These are phyloP conservation scores for Colletotrichum sp. DNA, from an alignment of 2,329 filamentous ascomycete genomes.

Conservation along the genomic window DNA sequence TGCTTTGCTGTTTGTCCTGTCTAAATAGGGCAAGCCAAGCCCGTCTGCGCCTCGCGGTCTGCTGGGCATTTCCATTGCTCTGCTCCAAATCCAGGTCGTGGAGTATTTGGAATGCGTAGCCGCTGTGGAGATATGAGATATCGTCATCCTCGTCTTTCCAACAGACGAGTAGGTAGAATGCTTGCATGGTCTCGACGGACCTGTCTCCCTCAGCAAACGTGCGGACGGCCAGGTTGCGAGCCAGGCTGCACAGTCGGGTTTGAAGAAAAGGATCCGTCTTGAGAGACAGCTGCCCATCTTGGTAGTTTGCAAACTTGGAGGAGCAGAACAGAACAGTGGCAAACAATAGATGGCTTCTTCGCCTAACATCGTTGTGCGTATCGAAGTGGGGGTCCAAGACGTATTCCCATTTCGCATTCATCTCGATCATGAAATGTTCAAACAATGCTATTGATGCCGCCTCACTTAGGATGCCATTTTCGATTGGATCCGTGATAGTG, in stretches of 20 bases:
- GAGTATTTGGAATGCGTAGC: background rate
- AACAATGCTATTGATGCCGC: background rate
- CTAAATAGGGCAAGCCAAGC: background rate
- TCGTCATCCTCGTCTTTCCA: background rate
- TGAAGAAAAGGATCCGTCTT: background rate
- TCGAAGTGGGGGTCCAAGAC: background rate
- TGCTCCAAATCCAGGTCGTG: background rate
- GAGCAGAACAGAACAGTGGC: background rate
- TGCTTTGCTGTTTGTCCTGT: background rate
- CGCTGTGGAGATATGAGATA: background rate
- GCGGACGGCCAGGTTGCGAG: background rate
- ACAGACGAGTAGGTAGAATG: background rate
- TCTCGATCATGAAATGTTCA: background rate
- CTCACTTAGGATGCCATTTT: background rate
- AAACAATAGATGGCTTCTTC: background rate
- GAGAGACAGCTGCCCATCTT: accelerated
- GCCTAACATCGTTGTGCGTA: background rate
- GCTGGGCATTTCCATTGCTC: background rate
- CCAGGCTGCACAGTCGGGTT: background rate
- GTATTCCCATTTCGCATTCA: background rate
- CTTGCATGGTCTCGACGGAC: background rate
- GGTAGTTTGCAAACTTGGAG: background rate
- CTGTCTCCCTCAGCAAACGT: background rate
- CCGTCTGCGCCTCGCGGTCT: background rate
- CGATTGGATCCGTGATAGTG: background rate